Base-by-base conservation (phyloP, 2,329 filamentous ascomycete genomes). In the Triangularia verruculosa region DNA sequence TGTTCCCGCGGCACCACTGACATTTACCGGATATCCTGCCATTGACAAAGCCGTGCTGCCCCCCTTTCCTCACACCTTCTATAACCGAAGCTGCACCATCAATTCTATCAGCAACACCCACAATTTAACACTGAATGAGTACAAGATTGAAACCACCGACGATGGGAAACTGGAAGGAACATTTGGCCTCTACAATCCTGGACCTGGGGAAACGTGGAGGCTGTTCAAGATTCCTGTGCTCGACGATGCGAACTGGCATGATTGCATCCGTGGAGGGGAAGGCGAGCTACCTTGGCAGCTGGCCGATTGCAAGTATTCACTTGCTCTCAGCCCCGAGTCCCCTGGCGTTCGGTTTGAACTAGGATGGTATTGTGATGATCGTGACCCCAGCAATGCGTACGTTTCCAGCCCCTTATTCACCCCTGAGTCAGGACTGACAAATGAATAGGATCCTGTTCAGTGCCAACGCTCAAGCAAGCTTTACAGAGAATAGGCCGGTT, bases 311-410 rank as follows among this genome's bases (percentile, higher is more conserved):
- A 64, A 61, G n/a, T 70, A 70, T 51, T n/a, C 28, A 6, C 57
- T 68, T 13, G 58, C 64, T 39, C 13, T 39, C 17, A 27, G 47
- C 7, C 20, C 59, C 5, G 3, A 34, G 32, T 54, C 22, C 2
- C 22, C 20, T 9, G 20, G 13, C 1, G 20, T 69, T 8, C 59
- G 56, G 11, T 69, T 70, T 55, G 52, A 59, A 27, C 22, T 69
- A 2, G 27, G 61, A 54, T 70, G 68, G 68, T 67, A 64, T 39
- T 70, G 68, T 54, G 68, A 70, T 56, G 68, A 70, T 30, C 30
- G 67, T 12, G 67, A 69, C 13, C 66, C 67, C 0, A 61, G 43
- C 15, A 62, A 69, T 64, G 61, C 68, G 68, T 68, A 66, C 8
- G 68, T 64, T n/a, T 17, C 20, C 22, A 6, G 59, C 13, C 11